Evolutionary conservation across 2,329 filamentous ascomycete species (phyloP).

Genomic region (Myriangium duriaei): DNA sequence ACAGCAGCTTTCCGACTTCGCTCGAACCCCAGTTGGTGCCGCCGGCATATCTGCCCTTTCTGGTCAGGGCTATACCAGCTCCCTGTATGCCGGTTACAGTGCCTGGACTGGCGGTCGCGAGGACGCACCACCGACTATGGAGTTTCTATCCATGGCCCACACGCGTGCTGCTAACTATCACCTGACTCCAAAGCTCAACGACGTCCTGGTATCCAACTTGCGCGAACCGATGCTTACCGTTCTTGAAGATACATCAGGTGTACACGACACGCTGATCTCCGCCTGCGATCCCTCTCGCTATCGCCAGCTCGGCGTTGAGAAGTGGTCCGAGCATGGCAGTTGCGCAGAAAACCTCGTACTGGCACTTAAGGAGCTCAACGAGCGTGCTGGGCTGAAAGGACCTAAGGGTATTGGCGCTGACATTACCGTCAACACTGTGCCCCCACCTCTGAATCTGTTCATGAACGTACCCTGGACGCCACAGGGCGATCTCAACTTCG

Average conservation of each 20-base stretch:
- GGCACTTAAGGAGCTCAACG: conserved; percentile 36
- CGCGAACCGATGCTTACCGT: conserved; percentile 35
- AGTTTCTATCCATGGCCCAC: conserved; percentile 31
- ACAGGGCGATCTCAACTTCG: conserved; percentile 30
- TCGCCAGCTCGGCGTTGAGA: conserved; percentile 28
- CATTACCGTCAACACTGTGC: conserved; percentile 35
- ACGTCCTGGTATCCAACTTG: conserved; percentile 33
- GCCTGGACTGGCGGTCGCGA: conserved; percentile 25
- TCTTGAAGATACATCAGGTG: conserved; percentile 32
- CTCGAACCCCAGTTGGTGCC: conserved; percentile 38
- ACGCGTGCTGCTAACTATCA: conserved; percentile 30
- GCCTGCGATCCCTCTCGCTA: conserved; percentile 34
- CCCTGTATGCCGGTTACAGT: conserved; percentile 37
- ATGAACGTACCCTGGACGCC: conserved; percentile 34
- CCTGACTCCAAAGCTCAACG: conserved; percentile 29
- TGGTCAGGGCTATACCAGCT: conserved; percentile 35
- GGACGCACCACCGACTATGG: conserved; percentile 2
- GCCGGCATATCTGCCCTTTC: conserved; percentile 31
- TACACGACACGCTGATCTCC: conserved; percentile 36
- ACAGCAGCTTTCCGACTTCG: conserved; percentile 38
- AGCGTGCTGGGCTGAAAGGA: conserved; percentile 33
- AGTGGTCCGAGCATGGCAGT: conserved; percentile 30
- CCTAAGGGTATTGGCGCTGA: conserved; percentile 34
- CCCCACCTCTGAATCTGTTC: conserved; percentile 35
- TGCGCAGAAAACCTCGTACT: conserved; percentile 39